Conservation (phyloP, 257 asterid species). For the Cordia subcordata region DNA sequence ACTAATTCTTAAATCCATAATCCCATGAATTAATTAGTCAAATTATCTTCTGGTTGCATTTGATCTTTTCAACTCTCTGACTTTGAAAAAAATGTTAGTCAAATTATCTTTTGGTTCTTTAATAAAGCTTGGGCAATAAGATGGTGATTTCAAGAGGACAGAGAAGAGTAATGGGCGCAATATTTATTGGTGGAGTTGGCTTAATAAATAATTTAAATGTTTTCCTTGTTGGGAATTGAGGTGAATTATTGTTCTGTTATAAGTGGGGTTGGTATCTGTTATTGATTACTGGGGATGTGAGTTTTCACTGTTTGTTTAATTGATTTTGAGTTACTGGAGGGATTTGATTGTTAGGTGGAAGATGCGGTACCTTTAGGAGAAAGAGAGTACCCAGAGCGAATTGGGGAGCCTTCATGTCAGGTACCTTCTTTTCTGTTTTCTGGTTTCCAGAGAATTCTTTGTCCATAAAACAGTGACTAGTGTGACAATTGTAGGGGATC, state of each 20-base stretch:
- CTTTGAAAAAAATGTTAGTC: too few relatives aligned
- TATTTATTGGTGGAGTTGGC: too few relatives aligned
- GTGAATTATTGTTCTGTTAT: too few relatives aligned
- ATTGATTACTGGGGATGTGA: neutral
- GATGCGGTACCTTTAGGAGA: conserved; percentile 38
- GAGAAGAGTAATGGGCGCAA: too few relatives aligned
- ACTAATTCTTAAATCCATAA: neutral
- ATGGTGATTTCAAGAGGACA: neutral
- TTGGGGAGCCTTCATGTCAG: conserved; percentile 82
- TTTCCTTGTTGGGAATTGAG: too few relatives aligned
- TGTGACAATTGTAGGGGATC: neutral
- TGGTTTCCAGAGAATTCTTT: neutral
- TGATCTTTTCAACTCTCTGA: too few relatives aligned
- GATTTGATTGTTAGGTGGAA: conserved; percentile 18
- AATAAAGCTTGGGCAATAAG: neutral
- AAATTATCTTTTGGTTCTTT: too few relatives aligned
- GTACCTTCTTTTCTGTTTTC: conserved; percentile 26
- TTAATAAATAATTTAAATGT: too few relatives aligned
- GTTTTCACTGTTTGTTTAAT: neutral
- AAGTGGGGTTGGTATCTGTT: neutral
- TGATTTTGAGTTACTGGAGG: conserved; percentile 6
- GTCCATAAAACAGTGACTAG: too few relatives aligned
- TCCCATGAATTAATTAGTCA: neutral
- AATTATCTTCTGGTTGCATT: neutral
- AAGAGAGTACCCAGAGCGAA: conserved; percentile 74